Conservation (phyloP, 768 basidiomycete genomes). For the Inosperma sp. region DNA sequence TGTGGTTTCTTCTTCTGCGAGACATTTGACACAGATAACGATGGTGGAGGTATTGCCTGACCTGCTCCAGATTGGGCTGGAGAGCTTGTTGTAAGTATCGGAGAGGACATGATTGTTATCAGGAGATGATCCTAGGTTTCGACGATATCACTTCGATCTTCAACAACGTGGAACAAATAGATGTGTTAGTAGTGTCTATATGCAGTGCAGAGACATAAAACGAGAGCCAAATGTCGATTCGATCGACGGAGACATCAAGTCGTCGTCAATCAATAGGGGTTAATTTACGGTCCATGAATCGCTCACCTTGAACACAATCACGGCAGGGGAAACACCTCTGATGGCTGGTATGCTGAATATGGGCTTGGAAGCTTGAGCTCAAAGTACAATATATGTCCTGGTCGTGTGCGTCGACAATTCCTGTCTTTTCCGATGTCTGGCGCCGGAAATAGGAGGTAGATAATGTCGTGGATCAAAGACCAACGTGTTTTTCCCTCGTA, state of each 20-base stretch:
- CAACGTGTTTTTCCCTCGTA: no score
- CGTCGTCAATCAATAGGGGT: no score
- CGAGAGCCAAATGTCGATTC: no score
- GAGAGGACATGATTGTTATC: conserved; percentile 4
- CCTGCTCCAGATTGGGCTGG: background rate
- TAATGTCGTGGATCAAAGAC: no score
- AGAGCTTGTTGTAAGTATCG: background rate
- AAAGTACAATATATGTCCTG: no score
- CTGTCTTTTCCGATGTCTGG: background rate
- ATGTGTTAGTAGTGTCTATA: background rate
- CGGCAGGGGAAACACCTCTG: no score
- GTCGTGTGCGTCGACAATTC: background rate
- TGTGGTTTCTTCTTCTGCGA: background rate
- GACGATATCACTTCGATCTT: background rate
- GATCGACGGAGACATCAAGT: no score
- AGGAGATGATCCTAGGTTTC: background rate
- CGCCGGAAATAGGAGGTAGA: no score
- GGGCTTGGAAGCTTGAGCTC: background rate
- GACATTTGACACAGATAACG: no score
- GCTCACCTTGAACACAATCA: no score
- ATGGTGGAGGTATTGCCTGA: background rate
- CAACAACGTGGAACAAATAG: background rate
- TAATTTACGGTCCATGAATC: no score
- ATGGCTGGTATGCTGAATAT: background rate
- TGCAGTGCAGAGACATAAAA: no score